Conservation (phyloP, 345 rosid genomes). For the Gossypium stocksii region DNA sequence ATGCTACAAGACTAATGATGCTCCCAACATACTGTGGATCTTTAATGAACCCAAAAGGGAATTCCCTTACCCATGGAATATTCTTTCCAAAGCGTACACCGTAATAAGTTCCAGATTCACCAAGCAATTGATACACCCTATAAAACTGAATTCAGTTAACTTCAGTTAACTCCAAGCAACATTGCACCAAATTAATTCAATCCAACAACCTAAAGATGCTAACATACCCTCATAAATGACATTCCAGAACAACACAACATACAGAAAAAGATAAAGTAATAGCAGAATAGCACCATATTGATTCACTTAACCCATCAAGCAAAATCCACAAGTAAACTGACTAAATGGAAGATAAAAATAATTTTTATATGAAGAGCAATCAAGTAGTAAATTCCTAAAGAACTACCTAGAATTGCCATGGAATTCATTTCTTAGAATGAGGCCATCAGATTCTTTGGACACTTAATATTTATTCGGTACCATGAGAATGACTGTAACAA, state of each 20-base stretch:
- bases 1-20: slow-evolving; percentile 69
- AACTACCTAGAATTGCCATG: background rate
- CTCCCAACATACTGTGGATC: slow-evolving; percentile 96
- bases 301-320: no score
- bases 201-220: background rate
- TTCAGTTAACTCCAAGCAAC: slow-evolving; percentile 6
- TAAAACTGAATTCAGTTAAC: slow-evolving; percentile 9
- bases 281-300: background rate
- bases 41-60: slow-evolving; percentile 80
- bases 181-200: background rate
- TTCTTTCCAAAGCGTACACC: slow-evolving; percentile 81
- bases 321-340: no score
- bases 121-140: slow-evolving; percentile 89
- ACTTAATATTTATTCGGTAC: background rate
- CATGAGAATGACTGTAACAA: background rate
- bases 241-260: background rate
- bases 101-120: slow-evolving; percentile 88
- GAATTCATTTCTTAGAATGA: background rate
- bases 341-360: background rate
- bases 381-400: background rate
- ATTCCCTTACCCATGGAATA: slow-evolving; percentile 78
- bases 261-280: background rate
- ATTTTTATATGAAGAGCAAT: background rate
- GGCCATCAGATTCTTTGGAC: slow-evolving; percentile 4
- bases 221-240: background rate